Evolutionary conservation across 768 basidiomycete species (phyloP), one percentile per base, ranked within the genome.

Genomic region (Gautieria morchelliformis): DNA sequence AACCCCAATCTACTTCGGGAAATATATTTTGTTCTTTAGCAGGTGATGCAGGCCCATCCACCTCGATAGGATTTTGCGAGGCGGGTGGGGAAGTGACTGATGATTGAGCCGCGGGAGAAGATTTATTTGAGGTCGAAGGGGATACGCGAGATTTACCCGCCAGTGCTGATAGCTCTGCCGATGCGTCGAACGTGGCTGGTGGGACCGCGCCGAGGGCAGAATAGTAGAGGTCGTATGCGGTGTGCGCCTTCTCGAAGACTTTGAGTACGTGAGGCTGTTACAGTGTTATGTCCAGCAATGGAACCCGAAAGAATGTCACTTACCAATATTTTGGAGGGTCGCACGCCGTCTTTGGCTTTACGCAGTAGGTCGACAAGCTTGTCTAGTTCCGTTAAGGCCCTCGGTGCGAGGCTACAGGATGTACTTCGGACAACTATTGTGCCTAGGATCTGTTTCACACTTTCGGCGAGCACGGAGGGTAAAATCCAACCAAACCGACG

Each of bases 401-500:
- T 87, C 20, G 84, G 83, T 20, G 85, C 85, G 59, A 88, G 69
- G 63, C 83, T 85, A 80, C 87, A 85, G 19, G 84, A 86, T 14
- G 86, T 86, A 68, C 85, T 86, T 52, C 85, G 77, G 19, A 84
- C 87, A 9, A 87, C 85, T 42, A 88, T 84, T 22, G 85, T 83
- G 33, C 86, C 85, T 47, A 88, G 70, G 54, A 88, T 74, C 60
- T 87, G 85, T 37, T 37, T 27, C 27, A 27, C 27, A 27, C 82
- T 81, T 58, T 32, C 39, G 12, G 42, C 15, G 2, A 9, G 33
- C 7, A 24, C 37, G 17, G 11, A 33, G 22, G 12, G 27, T 49
- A 2, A n/a, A 8, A 3, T 49, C 19, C 19, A 24, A 52, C 6
- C 7, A 27, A 57, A 35, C 17, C 19, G 17, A 48, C 56, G 11